Evolutionary conservation across 371 early-diverging fungal genomes (phyloP).

Genomic region (Mucor irregularis): DNA sequence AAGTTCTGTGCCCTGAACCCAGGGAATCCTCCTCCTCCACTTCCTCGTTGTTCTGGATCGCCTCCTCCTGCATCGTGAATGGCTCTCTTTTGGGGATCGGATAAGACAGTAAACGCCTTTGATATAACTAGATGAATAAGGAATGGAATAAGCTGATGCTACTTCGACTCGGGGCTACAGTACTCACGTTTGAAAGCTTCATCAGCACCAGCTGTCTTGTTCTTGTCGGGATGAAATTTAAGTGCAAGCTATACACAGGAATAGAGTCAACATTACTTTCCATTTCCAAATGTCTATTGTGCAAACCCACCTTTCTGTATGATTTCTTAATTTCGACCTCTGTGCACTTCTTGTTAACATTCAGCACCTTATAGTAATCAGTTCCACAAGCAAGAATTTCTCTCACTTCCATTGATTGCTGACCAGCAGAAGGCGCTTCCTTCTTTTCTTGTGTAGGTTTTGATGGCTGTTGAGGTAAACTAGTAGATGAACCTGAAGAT

Average conservation of each 20-base stretch:
- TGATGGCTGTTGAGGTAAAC: conserved; percentile 1
- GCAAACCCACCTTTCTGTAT: conserved; percentile 96
- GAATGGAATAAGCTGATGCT: not conserved
- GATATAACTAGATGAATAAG: conserved; percentile 66
- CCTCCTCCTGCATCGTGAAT: conserved; percentile 87
- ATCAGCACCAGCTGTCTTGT: conserved; percentile 94
- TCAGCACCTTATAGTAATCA: conserved; percentile 90
- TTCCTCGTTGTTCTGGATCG: conserved; percentile 60
- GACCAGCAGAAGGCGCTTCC: conserved; percentile 67
- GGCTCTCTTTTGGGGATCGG: conserved; percentile 86
- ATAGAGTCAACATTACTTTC: not conserved
- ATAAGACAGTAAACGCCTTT: conserved; percentile 88
- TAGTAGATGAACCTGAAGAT: not conserved
- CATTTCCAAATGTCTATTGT: not conserved
- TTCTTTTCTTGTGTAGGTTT: not conserved
- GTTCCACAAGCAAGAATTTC: conserved; percentile 69
- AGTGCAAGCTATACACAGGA: conserved; percentile 72
- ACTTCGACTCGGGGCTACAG: conserved; percentile 36
- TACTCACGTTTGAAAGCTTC: conserved; percentile 94
- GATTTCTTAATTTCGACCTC: conserved; percentile 95
- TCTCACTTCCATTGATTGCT: conserved; percentile 81
- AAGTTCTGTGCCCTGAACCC: conserved; percentile 15
- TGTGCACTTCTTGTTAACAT: conserved; percentile 77
- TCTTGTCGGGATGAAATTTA: conserved; percentile 98
- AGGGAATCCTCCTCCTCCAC: conserved; percentile 17